These are phyloP conservation scores for Fusarium haematococcum DNA, from an alignment of 2,329 filamentous ascomycete species.

Conservation along the genomic window DNA sequence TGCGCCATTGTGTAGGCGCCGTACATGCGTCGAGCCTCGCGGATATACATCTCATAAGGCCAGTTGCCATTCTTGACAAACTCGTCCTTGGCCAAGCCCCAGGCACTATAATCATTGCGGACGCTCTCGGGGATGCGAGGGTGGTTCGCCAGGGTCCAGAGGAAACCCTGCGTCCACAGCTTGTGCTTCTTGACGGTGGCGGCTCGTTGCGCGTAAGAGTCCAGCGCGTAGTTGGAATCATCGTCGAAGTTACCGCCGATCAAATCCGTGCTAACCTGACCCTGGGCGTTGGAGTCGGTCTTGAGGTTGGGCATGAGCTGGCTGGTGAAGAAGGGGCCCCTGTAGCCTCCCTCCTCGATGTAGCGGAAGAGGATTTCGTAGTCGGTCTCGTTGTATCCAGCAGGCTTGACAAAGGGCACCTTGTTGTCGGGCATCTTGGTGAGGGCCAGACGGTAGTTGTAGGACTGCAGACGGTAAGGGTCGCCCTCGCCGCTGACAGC, in stretches of 20 bases:
- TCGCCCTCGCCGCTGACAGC: constrained; percentile 17
- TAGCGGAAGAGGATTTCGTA: constrained; percentile 36
- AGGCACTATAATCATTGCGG: neutral
- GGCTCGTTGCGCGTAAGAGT: neutral
- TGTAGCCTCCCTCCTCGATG: constrained; percentile 31
- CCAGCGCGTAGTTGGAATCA: constrained; percentile 6
- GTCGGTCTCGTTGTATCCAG: constrained; percentile 26
- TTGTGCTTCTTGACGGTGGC: neutral
- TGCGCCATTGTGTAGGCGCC: constrained; percentile 13
- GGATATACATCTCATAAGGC: constrained; percentile 12
- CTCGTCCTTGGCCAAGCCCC: constrained; percentile 14
- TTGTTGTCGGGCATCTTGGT: constrained; percentile 17
- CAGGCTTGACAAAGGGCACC: constrained; percentile 29
- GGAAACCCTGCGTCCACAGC: constrained; percentile 3
- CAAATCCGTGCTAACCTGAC: constrained; percentile 12
- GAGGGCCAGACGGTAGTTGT: constrained; percentile 34
- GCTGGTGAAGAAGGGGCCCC: constrained; percentile 12
- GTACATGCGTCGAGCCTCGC: constrained; percentile 10
- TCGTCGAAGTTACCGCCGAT: constrained; percentile 6
- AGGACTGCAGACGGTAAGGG: constrained; percentile 29
- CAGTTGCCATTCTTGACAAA: constrained; percentile 11
- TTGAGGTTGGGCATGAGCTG: constrained; percentile 21
- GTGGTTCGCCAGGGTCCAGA: constrained; percentile 14
- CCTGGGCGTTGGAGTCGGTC: constrained; percentile 15
- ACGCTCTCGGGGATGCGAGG: neutral